phyloP scores from a whole-genome alignment of 805 yeast species.

The Schwanniomyces pseudopolymorphus region DNA sequence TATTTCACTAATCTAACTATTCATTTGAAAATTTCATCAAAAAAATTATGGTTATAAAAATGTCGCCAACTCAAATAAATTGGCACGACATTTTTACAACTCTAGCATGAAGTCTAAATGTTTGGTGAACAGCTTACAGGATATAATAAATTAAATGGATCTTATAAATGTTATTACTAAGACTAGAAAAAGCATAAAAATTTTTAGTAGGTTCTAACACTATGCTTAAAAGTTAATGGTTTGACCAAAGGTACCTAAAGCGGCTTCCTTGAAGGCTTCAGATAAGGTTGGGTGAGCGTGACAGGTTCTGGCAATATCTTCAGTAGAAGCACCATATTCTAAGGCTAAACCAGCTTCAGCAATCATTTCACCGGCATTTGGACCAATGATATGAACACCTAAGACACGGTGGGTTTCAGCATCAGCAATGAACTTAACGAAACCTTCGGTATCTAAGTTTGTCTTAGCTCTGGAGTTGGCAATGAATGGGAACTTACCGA shows the following conservation, averaged over 20 bases:
- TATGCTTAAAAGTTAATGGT: conserved; percentile 73
- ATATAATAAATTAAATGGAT: neutral
- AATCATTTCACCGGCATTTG: conserved; percentile 99
- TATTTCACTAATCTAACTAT: neutral
- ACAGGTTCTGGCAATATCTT: conserved; percentile 95
- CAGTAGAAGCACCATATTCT: conserved; percentile 98
- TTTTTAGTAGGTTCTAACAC: neutral
- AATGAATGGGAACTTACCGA: conserved; percentile 97
- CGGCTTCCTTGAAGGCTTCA: conserved; percentile 98
- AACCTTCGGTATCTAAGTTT: conserved; percentile 94
- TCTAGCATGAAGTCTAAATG: neutral
- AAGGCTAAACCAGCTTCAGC: conserved; percentile 97
- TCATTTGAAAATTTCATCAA: neutral
- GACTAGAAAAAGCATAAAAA: conserved; percentile 1
- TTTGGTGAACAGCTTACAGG: neutral
- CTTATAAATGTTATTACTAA: neutral
- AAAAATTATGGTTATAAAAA: neutral
- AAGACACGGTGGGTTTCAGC: conserved; percentile 95
- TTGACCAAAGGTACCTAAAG: conserved; percentile 86
- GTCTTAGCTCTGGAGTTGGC: conserved; percentile 99
- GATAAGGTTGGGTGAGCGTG: conserved; percentile 98
- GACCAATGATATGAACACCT: conserved; percentile 96
- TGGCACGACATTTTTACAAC: neutral
- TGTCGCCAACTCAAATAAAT: neutral
- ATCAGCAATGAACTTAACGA: conserved; percentile 93